These are phyloP conservation scores for Marasmius tenuissimus DNA, from an alignment of 1,284 basidiomycete genomes.

Conservation along the genomic window DNA sequence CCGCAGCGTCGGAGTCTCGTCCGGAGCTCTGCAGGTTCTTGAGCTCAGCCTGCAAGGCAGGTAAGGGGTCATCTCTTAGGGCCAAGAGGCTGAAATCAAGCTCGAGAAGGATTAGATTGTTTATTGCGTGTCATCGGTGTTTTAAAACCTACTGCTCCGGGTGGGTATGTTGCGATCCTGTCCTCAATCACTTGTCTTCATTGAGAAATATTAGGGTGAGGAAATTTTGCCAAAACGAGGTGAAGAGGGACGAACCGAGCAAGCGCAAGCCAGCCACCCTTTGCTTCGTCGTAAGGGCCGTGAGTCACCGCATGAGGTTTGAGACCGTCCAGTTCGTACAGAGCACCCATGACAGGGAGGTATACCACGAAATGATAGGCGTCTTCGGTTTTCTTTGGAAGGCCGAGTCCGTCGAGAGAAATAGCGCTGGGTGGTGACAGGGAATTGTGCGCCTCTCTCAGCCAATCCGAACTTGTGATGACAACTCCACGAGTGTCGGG, in stretches of 20 bases:
- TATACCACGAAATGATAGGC: conserved; percentile 95
- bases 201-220: background rate
- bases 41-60: conserved; percentile 61
- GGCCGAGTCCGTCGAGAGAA: conserved; percentile 72
- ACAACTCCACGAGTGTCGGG: conserved; percentile 83
- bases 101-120: conserved; percentile 35
- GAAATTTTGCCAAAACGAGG: background rate
- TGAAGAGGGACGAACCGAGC: conserved; percentile 56
- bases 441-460: conserved; percentile 84
- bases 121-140: conserved; percentile 10
- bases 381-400: conserved; percentile 76
- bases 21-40: conserved; percentile 45
- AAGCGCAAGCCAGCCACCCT: conserved; percentile 79
- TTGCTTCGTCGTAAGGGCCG: conserved; percentile 61
- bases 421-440: conserved; percentile 87
- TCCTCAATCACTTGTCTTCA: conserved; percentile 78
- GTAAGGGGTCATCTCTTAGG: conserved; percentile 78
- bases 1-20: conserved; percentile 44
- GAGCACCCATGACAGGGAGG: conserved; percentile 74
- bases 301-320: conserved; percentile 80
- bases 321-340: conserved; percentile 92
- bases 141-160: conserved; percentile 65
- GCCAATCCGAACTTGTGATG: conserved; percentile 84
- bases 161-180: conserved; percentile 86
- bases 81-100: conserved; percentile 91